Evolutionary conservation across 2,329 filamentous ascomycete species (phyloP), one percentile per base, ranked within the genome.

Genomic region (Colletotrichum sidae): DNA sequence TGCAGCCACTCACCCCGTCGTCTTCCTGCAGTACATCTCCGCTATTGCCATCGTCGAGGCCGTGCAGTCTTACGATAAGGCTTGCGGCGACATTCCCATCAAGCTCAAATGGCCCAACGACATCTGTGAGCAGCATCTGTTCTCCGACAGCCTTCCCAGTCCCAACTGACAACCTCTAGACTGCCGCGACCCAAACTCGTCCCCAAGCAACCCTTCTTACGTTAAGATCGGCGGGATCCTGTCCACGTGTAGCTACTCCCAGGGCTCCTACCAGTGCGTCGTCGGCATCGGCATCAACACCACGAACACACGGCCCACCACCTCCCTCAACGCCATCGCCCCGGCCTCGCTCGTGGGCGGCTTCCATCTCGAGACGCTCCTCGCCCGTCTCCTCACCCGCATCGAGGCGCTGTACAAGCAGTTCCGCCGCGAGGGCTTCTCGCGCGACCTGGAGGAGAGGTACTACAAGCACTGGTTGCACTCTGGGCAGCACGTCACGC

Each of bases 61-160:
- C 0, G 90, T 98, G 68, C 90, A 92, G 68, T 85, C 84, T 34
- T 98, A 98, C 73, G 93, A 90, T 53, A 78, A 79, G 2, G 92
- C 90, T 8, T 98, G 96, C 76, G 83, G 87, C 6, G 82, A 88
- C 0, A 77, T 98, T 5, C 92, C 92, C 1, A 85, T 99, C 45
- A 94, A 92, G 75, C 80, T 99, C 38, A 99, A 99, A 77, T 99
- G 96, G 96, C 96, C 96, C 10, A 99, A 99, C 72, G 96, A 99
- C 74, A 92, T 99, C 59, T 95, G 88, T 90, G 78, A 76, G 84
- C 25, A 25, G 4, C 4, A 5, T 5, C 25, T 25, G 3, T 78
- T 5, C 15, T 1, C 34, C 9, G 4, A 11, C 11, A 7, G 25
- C n/a, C 34, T 9, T 2, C 10, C 3, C n/a, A 7, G 2, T 12